These are phyloP conservation scores for Solanum okadae DNA, from an alignment of 257 asterid species.

Conservation along the genomic window DNA sequence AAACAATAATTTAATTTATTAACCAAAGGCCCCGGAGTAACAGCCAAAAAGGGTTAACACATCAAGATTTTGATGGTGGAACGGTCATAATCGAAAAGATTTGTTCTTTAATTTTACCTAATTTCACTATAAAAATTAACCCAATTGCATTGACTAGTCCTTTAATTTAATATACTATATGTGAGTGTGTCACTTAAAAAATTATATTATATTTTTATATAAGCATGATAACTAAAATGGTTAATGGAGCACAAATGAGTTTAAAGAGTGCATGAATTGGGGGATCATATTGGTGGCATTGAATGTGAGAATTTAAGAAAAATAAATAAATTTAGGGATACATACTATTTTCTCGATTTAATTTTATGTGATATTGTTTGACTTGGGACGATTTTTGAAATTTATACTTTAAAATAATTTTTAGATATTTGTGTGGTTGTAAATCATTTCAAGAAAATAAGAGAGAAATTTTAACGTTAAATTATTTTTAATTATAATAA, in stretches of 20 bases:
- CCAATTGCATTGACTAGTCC: neutral
- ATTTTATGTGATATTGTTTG: no score
- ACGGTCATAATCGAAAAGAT: neutral
- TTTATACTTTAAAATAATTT: no score
- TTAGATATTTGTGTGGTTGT: neutral
- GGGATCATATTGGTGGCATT: neutral
- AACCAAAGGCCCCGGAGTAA: neutral
- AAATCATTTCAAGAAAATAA: no score
- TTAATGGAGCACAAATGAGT: neutral
- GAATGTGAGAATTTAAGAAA: neutral
- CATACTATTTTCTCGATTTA: neutral
- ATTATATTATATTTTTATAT: no score
- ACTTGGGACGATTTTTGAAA: no score
- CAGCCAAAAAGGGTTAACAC: neutral
- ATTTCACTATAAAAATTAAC: neutral
- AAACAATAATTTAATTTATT: neutral
- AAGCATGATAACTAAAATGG: neutral
- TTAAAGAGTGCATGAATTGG: neutral
- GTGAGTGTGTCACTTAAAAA: neutral
- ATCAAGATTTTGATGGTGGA: neutral
- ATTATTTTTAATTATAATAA: no score
- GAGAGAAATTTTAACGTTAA: no score
- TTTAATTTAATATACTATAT: neutral
- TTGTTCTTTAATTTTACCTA: neutral
- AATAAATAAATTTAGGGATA: no score